Evolutionary conservation across 2,329 filamentous ascomycete genomes (phyloP).

Genomic region (Aspergillus quadricinctus): DNA sequence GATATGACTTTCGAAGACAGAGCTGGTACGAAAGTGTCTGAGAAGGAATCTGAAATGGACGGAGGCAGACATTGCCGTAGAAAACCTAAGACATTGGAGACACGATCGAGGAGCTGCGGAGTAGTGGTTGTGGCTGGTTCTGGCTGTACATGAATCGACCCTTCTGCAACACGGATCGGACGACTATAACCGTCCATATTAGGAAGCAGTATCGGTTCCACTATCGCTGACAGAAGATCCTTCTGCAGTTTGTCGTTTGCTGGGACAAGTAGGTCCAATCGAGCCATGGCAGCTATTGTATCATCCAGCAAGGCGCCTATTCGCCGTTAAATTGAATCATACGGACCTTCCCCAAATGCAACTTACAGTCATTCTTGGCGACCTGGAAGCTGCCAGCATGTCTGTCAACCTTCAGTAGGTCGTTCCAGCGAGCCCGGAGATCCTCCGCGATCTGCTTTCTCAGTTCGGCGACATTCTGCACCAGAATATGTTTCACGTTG

Average conservation of each 20-base stretch:
- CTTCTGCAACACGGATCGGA: slow-evolving; percentile 23
- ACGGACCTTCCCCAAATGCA: slow-evolving; percentile 2
- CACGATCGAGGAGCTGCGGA: slow-evolving; percentile 39
- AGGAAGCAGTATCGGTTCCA: slow-evolving; percentile 32
- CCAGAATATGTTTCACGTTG: slow-evolving; percentile 53
- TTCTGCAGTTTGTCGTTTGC: slow-evolving; percentile 31
- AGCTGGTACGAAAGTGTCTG: slow-evolving; percentile 64
- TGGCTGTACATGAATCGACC: slow-evolving; percentile 24
- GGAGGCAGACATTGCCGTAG: slow-evolving; percentile 49
- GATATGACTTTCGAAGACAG: slow-evolving; percentile 65
- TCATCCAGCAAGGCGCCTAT: slow-evolving; percentile 23
- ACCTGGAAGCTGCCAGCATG: slow-evolving; percentile 55
- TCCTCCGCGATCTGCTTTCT: slow-evolving; percentile 62
- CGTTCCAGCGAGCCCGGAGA: slow-evolving; percentile 67
- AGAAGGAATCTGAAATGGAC: slow-evolving; percentile 52
- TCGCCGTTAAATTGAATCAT: slow-evolving; percentile 3
- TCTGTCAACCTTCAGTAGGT: slow-evolving; percentile 60
- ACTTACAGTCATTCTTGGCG: slow-evolving; percentile 50
- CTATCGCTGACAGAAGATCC: slow-evolving; percentile 26
- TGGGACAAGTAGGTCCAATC: slow-evolving; percentile 27
- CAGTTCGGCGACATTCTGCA: slow-evolving; percentile 61
- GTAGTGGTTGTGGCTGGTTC: slow-evolving; percentile 23
- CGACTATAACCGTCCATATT: slow-evolving; percentile 20
- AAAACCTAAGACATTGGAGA: slow-evolving; percentile 47
- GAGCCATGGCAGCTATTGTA: slow-evolving; percentile 28